Evolutionary conservation across 73 alveolate species (phyloP).

Genomic region (Symbiodinium natans): DNA sequence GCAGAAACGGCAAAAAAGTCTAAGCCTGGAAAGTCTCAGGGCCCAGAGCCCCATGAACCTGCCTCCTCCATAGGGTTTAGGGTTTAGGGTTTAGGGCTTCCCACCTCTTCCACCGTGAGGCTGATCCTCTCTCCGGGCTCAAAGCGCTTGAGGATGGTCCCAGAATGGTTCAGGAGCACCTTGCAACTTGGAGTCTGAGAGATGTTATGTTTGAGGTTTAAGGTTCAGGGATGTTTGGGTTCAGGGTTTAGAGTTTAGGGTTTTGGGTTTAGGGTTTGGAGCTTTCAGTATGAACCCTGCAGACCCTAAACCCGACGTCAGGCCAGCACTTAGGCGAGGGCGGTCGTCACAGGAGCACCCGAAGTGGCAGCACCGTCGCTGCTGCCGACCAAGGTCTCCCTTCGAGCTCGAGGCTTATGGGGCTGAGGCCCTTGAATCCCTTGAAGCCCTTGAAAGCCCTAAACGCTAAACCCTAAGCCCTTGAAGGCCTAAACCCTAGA

Average conservation of each 20-base stretch:
- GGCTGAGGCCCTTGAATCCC: too few relatives aligned
- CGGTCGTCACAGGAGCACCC: constrained; percentile 60
- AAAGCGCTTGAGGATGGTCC: constrained; percentile 38
- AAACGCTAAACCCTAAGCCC: too few relatives aligned
- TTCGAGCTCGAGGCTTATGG: too few relatives aligned
- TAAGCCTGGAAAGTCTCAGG: too few relatives aligned
- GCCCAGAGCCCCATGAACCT: too few relatives aligned
- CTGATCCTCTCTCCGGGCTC: constrained; percentile 41
- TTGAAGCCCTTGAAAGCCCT: too few relatives aligned
- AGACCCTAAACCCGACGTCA: too few relatives aligned
- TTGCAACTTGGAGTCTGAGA: not conserved
- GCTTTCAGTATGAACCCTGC: not conserved
- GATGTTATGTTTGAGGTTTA: not conserved
- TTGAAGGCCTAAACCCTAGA: too few relatives aligned
- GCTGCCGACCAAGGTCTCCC: constrained; percentile 70
- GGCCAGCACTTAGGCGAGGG: too few relatives aligned
- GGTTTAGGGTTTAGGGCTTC: too few relatives aligned
- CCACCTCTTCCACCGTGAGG: constrained; percentile 49
- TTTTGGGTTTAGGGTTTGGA: not conserved
- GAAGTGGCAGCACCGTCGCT: constrained; percentile 80
- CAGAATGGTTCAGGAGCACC: constrained; percentile 85
- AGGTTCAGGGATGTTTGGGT: not conserved
- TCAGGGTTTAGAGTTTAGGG: not conserved
- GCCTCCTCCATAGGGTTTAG: not conserved
- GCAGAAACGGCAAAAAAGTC: too few relatives aligned